These are phyloP conservation scores for Beauveria scarabaeidicola DNA, from an alignment of 2,329 filamentous ascomycete species.

Conservation along the genomic window DNA sequence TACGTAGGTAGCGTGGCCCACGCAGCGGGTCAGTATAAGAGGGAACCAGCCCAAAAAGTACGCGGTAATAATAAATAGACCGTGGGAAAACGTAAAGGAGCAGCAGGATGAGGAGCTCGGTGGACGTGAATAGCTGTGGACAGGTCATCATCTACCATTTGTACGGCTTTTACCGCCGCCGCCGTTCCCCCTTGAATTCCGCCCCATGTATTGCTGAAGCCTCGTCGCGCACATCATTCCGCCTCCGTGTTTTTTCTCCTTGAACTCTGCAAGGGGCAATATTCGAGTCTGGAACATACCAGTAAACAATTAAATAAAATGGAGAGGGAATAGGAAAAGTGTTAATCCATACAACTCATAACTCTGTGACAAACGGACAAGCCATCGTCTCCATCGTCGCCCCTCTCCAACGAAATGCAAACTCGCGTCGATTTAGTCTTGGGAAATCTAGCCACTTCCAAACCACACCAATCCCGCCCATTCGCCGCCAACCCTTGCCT, in stretches of 20 bases:
- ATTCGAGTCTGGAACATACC: no score
- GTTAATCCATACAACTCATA: background rate
- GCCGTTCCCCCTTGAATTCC: background rate
- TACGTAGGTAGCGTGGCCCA: background rate
- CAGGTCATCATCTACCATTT: background rate
- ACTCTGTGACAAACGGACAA: background rate
- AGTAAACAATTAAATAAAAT: no score
- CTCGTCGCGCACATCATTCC: background rate
- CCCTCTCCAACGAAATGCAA: conserved; percentile 3
- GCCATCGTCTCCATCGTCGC: background rate
- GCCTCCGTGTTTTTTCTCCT: background rate
- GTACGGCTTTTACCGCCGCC: background rate
- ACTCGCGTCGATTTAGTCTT: background rate
- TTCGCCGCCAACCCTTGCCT: background rate
- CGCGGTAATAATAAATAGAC: background rate
- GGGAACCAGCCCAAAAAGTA: background rate
- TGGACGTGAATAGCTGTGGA: background rate
- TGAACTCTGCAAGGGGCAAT: background rate
- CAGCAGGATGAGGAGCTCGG: background rate
- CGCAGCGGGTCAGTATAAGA: background rate
- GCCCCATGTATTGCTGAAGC: background rate
- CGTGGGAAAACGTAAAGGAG: no score
- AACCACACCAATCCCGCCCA: background rate
- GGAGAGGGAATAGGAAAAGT: background rate
- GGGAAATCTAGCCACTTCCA: background rate